phyloP scores from a whole-genome alignment of 1,284 basidiomycete genomes.

The Boletus smithii region DNA sequence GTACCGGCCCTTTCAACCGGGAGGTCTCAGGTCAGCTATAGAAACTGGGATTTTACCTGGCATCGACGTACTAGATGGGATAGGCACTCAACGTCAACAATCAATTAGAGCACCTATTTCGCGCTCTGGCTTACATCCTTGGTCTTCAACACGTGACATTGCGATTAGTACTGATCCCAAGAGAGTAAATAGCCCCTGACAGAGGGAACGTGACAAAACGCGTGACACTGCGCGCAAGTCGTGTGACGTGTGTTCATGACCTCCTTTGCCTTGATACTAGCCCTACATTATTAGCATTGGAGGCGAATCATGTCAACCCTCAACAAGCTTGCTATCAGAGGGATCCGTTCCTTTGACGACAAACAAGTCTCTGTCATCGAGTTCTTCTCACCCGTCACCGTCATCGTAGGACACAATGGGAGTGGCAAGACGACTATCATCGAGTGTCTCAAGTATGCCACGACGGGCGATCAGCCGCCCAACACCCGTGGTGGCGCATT shows the following conservation, averaged over 20 bases:
- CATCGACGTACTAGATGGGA: too few relatives aligned
- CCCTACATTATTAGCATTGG: neutral
- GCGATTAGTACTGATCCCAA: too few relatives aligned
- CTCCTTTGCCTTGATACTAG: too few relatives aligned
- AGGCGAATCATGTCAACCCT: slow-evolving; percentile 86
- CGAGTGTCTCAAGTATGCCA: slow-evolving; percentile 98
- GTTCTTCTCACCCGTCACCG: slow-evolving; percentile 96
- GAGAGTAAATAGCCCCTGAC: too few relatives aligned
- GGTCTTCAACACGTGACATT: too few relatives aligned
- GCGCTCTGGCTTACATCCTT: too few relatives aligned
- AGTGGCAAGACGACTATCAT: slow-evolving; percentile 99
- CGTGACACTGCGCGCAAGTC: slow-evolving; percentile 3
- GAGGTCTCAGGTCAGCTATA: too few relatives aligned
- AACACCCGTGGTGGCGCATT: slow-evolving; percentile 98
- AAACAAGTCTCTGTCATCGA: slow-evolving; percentile 93
- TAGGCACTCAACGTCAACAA: too few relatives aligned
- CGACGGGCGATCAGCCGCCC: slow-evolving; percentile 96
- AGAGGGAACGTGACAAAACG: slow-evolving; percentile 4
- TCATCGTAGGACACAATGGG: slow-evolving; percentile 98
- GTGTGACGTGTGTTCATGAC: neutral
- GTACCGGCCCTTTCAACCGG: too few relatives aligned
- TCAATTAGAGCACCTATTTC: too few relatives aligned
- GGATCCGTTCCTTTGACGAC: slow-evolving; percentile 92
- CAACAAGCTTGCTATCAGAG: slow-evolving; percentile 84
- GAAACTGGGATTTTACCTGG: too few relatives aligned